phyloP scores from a whole-genome alignment of 179 eudicot genomes.

The Spergularia azorica region DNA sequence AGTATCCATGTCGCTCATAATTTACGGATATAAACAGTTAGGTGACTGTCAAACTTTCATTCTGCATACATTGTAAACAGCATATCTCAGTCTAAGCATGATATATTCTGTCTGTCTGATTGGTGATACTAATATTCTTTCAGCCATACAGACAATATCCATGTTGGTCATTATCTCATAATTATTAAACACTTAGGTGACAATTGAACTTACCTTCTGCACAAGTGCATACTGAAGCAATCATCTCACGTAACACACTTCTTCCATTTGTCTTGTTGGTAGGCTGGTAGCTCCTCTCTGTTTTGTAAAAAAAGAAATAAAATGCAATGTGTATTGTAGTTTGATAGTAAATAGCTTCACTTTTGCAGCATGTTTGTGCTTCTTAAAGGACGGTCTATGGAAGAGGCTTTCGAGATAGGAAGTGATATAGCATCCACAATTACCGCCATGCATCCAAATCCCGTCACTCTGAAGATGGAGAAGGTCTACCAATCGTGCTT shows the following conservation, averaged over 20 bases:
- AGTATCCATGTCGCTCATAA: not conserved
- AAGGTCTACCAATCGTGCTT: slow-evolving; percentile 93
- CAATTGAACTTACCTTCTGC: not conserved
- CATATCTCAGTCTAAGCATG: no score
- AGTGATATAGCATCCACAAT: slow-evolving; percentile 79
- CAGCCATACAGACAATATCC: not conserved
- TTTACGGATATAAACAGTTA: not conserved
- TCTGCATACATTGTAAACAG: not conserved
- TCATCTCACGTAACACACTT: not conserved
- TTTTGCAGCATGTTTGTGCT: slow-evolving; percentile 92
- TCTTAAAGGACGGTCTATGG: slow-evolving; percentile 71
- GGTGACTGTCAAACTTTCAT: not conserved
- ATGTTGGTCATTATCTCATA: not conserved
- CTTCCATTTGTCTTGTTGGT: slow-evolving; percentile 7
- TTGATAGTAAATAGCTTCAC: slow-evolving; percentile 5
- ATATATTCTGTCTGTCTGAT: no score
- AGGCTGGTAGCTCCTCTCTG: not conserved
- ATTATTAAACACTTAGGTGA: not conserved
- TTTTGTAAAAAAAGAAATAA: not conserved
- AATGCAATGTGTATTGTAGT: not conserved
- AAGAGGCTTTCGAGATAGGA: slow-evolving; percentile 78
- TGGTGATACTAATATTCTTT: not conserved
- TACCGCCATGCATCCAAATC: slow-evolving; percentile 77
- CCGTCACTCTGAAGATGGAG: slow-evolving; percentile 92
- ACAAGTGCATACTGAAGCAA: not conserved